Evolutionary conservation across 1,139 yeast genomes (phyloP).

Genomic region (Yamadazyma dendronema): DNA sequence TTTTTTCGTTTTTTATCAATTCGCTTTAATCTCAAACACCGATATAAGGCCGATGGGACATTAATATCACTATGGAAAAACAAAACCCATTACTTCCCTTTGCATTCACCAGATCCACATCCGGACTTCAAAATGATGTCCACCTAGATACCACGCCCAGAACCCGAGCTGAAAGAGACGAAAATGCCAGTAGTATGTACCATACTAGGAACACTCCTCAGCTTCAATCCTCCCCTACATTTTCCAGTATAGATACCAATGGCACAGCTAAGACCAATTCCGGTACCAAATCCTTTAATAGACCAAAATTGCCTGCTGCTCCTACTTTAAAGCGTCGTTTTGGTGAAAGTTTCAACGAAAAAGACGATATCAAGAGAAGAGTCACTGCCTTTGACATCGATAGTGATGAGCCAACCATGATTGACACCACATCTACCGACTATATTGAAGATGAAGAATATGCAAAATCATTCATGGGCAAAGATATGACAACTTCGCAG

Average conservation of each 20-base stretch:
- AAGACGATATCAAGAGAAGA: slow-evolving; percentile 41
- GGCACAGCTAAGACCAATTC: neutral
- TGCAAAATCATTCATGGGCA: slow-evolving; percentile 8
- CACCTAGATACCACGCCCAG: slow-evolving; percentile 37
- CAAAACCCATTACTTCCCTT: slow-evolving; percentile 43
- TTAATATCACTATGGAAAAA: slow-evolving; percentile 30
- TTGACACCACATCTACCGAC: slow-evolving; percentile 15
- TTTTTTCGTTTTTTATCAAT: slow-evolving; percentile 4
- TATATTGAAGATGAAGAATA: slow-evolving; percentile 9
- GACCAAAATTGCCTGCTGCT: slow-evolving; percentile 24
- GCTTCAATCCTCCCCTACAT: neutral
- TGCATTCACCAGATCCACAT: slow-evolving; percentile 30
- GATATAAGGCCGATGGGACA: slow-evolving; percentile 1
- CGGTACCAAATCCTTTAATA: neutral
- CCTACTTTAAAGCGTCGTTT: slow-evolving; percentile 44
- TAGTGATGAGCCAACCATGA: slow-evolving; percentile 18
- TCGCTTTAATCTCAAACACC: neutral
- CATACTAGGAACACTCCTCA: slow-evolving; percentile 27
- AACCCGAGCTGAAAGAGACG: slow-evolving; percentile 32
- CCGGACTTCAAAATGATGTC: slow-evolving; percentile 26
- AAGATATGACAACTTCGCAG: slow-evolving; percentile 4
- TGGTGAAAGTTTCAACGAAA: slow-evolving; percentile 48
- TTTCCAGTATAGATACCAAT: slow-evolving; percentile 1
- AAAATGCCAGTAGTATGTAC: slow-evolving; percentile 37
- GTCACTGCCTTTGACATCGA: slow-evolving; percentile 19